phyloP scores from a whole-genome alignment of 2,329 filamentous ascomycete species.

The Ampelomyces quisqualis region DNA sequence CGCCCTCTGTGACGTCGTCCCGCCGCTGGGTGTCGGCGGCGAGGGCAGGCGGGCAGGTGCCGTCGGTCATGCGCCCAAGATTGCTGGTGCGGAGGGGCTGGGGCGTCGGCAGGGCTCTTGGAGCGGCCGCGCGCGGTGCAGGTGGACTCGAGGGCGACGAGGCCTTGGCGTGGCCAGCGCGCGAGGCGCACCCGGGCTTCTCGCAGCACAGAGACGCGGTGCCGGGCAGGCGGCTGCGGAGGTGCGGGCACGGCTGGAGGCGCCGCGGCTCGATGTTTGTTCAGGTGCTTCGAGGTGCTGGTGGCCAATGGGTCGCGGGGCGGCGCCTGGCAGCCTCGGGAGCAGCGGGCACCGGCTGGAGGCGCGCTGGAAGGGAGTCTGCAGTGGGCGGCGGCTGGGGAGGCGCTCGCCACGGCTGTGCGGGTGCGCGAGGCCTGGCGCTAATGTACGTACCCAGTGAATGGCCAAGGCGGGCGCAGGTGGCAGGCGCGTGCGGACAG shows the following conservation, averaged over 20 bases:
- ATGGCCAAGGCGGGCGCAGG: constrained; percentile 20
- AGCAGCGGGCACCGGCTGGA: constrained; percentile 14
- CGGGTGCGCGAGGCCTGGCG: constrained; percentile 35
- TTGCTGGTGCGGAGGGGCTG: constrained; percentile 7
- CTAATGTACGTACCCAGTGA: constrained; percentile 44
- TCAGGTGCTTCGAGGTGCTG: constrained; percentile 19
- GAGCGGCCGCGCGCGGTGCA: constrained; percentile 11
- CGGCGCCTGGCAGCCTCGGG: constrained; percentile 30
- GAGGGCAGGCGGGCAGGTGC: constrained; percentile 15
- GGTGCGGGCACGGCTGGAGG: constrained; percentile 17
- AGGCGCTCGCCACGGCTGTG: constrained; percentile 36
- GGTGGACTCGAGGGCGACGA: constrained; percentile 10
- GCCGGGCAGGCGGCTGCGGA: constrained; percentile 26
- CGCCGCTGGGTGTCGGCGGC: constrained; percentile 31
- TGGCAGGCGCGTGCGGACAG: no score
- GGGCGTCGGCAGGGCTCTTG: constrained; percentile 9
- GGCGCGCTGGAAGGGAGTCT: constrained; percentile 35
- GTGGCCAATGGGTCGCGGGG: constrained; percentile 30
- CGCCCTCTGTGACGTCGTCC: constrained; percentile 33
- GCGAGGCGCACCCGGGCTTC: constrained; percentile 24
- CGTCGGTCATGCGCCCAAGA: constrained; percentile 40
- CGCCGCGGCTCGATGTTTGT: constrained; percentile 24
- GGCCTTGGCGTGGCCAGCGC: constrained; percentile 20
- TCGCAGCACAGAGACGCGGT: constrained; percentile 27
- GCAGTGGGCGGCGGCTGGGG: constrained; percentile 34